These are phyloP conservation scores for Claviceps paspali DNA, from an alignment of 2,329 filamentous ascomycete species.

Conservation along the genomic window DNA sequence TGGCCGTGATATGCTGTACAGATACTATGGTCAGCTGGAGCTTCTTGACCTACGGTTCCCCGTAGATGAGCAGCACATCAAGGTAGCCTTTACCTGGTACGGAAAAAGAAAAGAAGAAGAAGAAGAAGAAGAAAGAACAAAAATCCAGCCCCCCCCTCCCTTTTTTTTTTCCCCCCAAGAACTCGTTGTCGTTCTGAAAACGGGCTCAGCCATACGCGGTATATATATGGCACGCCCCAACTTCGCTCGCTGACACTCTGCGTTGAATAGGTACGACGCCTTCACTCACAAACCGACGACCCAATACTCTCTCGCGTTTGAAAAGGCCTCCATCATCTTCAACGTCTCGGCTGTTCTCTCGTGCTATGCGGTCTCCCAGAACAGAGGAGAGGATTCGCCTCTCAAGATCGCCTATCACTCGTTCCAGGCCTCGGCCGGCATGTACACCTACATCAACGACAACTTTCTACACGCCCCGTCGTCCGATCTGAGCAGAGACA, in stretches of 20 bases:
- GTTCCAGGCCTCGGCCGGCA: slow-evolving; percentile 93
- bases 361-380: slow-evolving; percentile 86
- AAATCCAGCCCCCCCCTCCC: too few relatives aligned
- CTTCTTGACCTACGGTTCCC: slow-evolving; percentile 88
- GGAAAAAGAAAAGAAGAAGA: too few relatives aligned
- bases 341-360: slow-evolving; percentile 96
- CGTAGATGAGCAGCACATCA: slow-evolving; percentile 97
- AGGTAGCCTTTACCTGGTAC: slow-evolving; percentile 95
- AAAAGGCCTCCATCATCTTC: slow-evolving; percentile 98
- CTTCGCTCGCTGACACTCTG: too few relatives aligned
- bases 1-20: slow-evolving; percentile 81
- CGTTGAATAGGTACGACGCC: slow-evolving; percentile 70
- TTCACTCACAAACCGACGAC: slow-evolving; percentile 97
- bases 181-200: too few relatives aligned
- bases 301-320: slow-evolving; percentile 91
- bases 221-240: too few relatives aligned
- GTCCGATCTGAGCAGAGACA: slow-evolving; percentile 88
- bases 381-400: slow-evolving; percentile 78
- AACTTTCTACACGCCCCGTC: slow-evolving; percentile 97
- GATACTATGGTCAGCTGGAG: slow-evolving; percentile 96
- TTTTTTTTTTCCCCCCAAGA: too few relatives aligned
- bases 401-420: slow-evolving; percentile 96
- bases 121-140: too few relatives aligned
- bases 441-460: slow-evolving; percentile 99
- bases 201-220: too few relatives aligned